Evolutionary conservation across 164 flowering plant species (phyloP), one percentile per base, ranked within the genome.

Genomic region (Platanus orientalis): DNA sequence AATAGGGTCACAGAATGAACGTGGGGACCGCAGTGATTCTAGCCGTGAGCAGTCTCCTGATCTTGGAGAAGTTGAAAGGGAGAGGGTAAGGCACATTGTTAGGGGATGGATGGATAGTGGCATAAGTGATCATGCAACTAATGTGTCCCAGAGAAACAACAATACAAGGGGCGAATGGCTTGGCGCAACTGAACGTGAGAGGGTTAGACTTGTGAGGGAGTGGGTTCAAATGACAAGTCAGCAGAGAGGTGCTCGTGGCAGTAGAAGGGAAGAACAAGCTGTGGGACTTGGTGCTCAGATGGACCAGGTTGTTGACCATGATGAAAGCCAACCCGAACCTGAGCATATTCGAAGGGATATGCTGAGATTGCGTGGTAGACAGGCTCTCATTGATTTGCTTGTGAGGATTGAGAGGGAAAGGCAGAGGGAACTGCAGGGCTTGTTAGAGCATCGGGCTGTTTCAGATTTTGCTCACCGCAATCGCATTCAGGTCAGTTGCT

Each of bases 11-110:
- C 89, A 70, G 44, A 79, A 76, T 80, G 89, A 67, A 11, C 72
- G 62, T 45, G 79, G 68, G 54, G 85, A 82, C 65, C 69, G 68
- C 54, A 76, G 77, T n/a, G 61, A 51, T 58, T 92, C 96, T 54
- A 92, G 97, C 49, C 80, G 96, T 66, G 99, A 95, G 70, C 94
- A 85, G 67, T 88, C 97, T 66, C 97, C 97, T 72, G 97, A 92
- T 78, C 74, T 88, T 42, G 96, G 92, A 19, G 97, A 95, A 7
- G 88, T 80, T 58, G 99, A 95, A 73, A 81, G 97, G 70, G 90
- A 77, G 63, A 78, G 96, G 53, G 96, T 92, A 62, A 81, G 97
- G 75, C 86, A 81, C 51, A 80, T 88, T 67, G 88, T 85, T 27
- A 81, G 80, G 39, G 92, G 82, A 58, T 91, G 97, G 96, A 83